Evolutionary conservation across 768 basidiomycete genomes (phyloP).

Genomic region (Boletus coccyginus): DNA sequence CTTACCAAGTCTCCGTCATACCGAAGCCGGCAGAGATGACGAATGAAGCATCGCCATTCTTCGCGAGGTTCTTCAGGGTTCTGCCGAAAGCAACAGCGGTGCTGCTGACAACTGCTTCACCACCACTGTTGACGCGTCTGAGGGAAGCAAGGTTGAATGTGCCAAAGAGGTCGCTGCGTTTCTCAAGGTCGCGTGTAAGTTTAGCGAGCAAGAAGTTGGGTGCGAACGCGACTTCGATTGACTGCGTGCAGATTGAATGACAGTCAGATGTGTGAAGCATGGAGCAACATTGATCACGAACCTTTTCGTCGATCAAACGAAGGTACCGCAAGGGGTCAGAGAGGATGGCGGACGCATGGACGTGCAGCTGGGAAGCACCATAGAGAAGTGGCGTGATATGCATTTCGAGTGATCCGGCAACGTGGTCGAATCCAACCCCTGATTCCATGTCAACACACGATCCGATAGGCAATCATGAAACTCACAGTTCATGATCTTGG

Average conservation of each 20-base stretch:
- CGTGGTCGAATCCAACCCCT: slow-evolving; percentile 45
- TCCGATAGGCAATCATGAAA: background rate
- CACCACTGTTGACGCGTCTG: slow-evolving; percentile 39
- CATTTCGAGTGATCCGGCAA: slow-evolving; percentile 42
- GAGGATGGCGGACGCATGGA: slow-evolving; percentile 24
- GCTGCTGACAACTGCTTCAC: slow-evolving; percentile 39
- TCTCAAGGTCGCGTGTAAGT: slow-evolving; percentile 33
- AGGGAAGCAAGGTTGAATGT: slow-evolving; percentile 35
- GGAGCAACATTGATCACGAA: slow-evolving; percentile 10
- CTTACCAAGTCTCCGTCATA: slow-evolving; percentile 43
- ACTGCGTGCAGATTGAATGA: slow-evolving; percentile 15
- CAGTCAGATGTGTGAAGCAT: background rate
- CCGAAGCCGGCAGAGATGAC: slow-evolving; percentile 33
- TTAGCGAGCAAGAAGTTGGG: slow-evolving; percentile 45
- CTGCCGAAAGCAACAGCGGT: slow-evolving; percentile 38
- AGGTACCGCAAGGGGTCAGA: slow-evolving; percentile 22
- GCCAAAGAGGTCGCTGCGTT: slow-evolving; percentile 22
- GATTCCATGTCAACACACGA: background rate
- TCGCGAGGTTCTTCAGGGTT: slow-evolving; percentile 28
- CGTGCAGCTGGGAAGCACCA: slow-evolving; percentile 26
- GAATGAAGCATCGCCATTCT: slow-evolving; percentile 30
- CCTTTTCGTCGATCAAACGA: slow-evolving; percentile 37
- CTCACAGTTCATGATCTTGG: slow-evolving; percentile 41
- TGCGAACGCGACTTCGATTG: slow-evolving; percentile 32
- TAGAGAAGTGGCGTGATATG: slow-evolving; percentile 38